phyloP scores from a whole-genome alignment of 148 eudicot genomes.

The Rhododendron ovatum region DNA sequence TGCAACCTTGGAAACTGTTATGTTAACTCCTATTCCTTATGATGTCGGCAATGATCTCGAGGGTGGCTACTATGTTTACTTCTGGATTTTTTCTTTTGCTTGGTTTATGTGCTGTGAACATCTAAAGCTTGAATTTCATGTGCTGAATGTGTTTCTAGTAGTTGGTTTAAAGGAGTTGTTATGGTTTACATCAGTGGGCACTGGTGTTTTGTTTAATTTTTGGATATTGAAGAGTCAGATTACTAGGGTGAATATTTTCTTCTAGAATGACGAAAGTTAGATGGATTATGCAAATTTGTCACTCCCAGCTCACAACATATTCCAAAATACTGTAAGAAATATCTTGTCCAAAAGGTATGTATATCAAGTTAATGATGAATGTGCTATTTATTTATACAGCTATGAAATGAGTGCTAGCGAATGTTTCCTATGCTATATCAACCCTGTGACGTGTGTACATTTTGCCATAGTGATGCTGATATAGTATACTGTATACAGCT shows the following conservation, averaged over 20 bases:
- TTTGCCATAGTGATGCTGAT: not conserved
- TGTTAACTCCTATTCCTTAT: conserved; percentile 38
- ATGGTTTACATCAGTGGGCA: not conserved
- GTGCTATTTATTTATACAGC: not conserved
- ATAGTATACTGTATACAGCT: not conserved
- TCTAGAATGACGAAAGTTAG: not conserved
- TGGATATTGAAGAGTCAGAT: not conserved
- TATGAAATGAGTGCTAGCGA: not conserved
- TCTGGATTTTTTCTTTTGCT: not conserved
- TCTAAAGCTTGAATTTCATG: not conserved
- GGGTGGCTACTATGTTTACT: conserved; percentile 28
- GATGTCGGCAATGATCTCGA: conserved; percentile 37
- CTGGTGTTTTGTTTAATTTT: not conserved
- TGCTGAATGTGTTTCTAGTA: not conserved
- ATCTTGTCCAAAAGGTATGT: not conserved
- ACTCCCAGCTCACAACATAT: not conserved
- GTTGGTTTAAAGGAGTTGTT: not conserved
- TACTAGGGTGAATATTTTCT: too few relatives aligned
- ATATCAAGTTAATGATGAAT: not conserved
- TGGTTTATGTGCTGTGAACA: not conserved
- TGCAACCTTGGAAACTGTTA: conserved; percentile 36
- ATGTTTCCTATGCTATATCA: not conserved
- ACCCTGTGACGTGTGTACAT: not conserved
- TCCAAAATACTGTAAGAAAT: not conserved
- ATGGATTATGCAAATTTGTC: not conserved